phyloP scores from a whole-genome alignment of 2,329 filamentous ascomycete species.

The Didymella pomorum region DNA sequence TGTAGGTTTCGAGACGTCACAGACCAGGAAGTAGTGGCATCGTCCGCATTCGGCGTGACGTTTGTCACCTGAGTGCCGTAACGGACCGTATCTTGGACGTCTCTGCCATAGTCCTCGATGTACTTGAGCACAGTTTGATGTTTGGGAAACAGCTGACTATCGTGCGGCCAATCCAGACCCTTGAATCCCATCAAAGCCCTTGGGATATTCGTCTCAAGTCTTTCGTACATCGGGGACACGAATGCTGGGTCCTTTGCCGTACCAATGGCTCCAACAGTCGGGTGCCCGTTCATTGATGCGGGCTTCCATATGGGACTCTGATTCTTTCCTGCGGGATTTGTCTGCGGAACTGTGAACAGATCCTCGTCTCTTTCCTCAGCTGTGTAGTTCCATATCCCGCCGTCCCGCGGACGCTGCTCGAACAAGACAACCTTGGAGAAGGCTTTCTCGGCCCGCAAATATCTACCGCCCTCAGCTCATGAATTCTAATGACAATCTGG shows the following conservation, averaged over 20 bases:
- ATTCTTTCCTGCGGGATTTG: conserved; percentile 65
- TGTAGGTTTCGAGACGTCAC: conserved; percentile 63
- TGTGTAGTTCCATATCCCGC: conserved; percentile 88
- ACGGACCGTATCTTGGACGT: conserved; percentile 70
- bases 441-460: conserved; percentile 73
- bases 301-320: conserved; percentile 67
- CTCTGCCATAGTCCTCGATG: conserved; percentile 73
- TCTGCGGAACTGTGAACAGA: conserved; percentile 69
- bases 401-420: conserved; percentile 79
- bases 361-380: conserved; percentile 57
- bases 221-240: conserved; percentile 83
- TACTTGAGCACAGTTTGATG: conserved; percentile 77
- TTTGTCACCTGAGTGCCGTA: conserved; percentile 76
- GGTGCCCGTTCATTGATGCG: background rate
- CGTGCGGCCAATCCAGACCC: conserved; percentile 70
- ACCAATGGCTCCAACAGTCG: background rate
- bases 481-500: background rate
- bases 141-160: conserved; percentile 76
- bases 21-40: conserved; percentile 61
- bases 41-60: conserved; percentile 53
- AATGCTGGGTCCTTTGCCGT: conserved; percentile 64
- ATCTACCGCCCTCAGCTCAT: conserved; percentile 55
- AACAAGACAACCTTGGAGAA: conserved; percentile 79
- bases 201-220: conserved; percentile 87
- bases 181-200: conserved; percentile 81